Evolutionary conservation across 176 grass and related monocot species (phyloP), one percentile per base, ranked within the genome.

Genomic region (Saccharum spontaneum): DNA sequence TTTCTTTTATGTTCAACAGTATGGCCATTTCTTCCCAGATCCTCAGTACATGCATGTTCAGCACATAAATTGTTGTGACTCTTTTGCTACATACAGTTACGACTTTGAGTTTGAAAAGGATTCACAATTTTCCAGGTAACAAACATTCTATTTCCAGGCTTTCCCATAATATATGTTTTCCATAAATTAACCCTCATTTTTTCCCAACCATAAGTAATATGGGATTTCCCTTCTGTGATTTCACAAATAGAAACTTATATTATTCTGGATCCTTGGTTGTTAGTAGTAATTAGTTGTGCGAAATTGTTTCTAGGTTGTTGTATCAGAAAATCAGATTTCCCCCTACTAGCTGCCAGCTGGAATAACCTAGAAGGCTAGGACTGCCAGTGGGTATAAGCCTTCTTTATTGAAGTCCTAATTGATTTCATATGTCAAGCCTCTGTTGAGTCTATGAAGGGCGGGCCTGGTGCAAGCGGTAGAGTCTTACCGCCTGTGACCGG

Each of bases 1-100:
- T 28, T 66, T 65, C 15, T 72, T 77, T 43, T 73, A 17, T 84
- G 33, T 87, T 83, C 75, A 84, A 82, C 91, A 98, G 97, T 98
- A 95, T 80, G 97, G 93, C 18, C 97, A 98, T 95, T 98, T 98
- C 85, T 98, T 92, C 68, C 89, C 91, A n/a, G 93, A 98, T 82
- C 93, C 97, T 83, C 97, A 98, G 76, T 98, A 98, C 86, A 87
- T 91, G 86, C 88, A 92, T 89, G 97, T 98, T 90, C 97, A 98
- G 52, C 97, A 98, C 86, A 95, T 94, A 80, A 98, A 94, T 86
- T 98, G 97, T 39, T 98, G 97, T 37, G 93, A 95, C 81, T 92
- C 88, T n/a, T 98, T 89, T 90, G 90, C 93, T 66, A 95, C 93
- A 31, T 98, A 94, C 84, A 89, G 90, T 70, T 98, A 98, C 49